Percentiles rank a stretch among this genome's conserved stretches.
Conservation (phyloP, 2,329 filamentous ascomycete genomes). For the Lecanoromycetidae sp. region DNA sequence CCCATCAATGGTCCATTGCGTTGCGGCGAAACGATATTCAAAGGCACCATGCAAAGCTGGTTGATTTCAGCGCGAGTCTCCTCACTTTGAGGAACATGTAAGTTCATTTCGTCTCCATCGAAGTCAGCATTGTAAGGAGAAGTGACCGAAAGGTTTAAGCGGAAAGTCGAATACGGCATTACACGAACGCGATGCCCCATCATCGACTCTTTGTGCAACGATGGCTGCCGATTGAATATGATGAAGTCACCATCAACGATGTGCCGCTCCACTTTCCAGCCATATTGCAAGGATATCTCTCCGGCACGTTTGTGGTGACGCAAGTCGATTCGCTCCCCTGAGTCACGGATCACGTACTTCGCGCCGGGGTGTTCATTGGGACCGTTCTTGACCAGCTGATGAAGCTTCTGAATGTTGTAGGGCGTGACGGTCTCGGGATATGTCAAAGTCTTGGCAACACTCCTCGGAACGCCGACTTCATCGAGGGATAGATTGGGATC, state of each 20-base stretch:
- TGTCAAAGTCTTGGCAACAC: conserved; percentile 82
- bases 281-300: conserved; percentile 79
- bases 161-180: conserved; percentile 98
- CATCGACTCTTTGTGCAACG: conserved; percentile 99
- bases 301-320: conserved; percentile 82
- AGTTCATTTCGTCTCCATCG: conserved; percentile 99
- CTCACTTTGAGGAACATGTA: conserved; percentile 96
- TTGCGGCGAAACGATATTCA: conserved; percentile 96
- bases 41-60: conserved; percentile 91
- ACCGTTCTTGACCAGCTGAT: conserved; percentile 79
- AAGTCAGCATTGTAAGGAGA: conserved; percentile 99
- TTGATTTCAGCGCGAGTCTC: conserved; percentile 91
- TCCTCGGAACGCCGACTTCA: conserved; percentile 91
- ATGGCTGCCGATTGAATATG: conserved; percentile 99
- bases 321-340: conserved; percentile 87
- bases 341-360: conserved; percentile 88
- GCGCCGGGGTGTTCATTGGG: conserved; percentile 92
- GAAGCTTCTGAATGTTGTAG: conserved; percentile 91
- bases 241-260: conserved; percentile 94
- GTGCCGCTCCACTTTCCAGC: conserved; percentile 98
- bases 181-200: conserved; percentile 97
- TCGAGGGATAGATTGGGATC: conserved; percentile 94
- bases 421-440: conserved; percentile 96
- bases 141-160: conserved; percentile 92
- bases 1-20: conserved; percentile 97